A percentile compares a stretch with the other conserved stretches of the same genome.
Evolutionary conservation across 2,329 filamentous ascomycete genomes (phyloP).

Genomic region (Trichoderma pleuroti): DNA sequence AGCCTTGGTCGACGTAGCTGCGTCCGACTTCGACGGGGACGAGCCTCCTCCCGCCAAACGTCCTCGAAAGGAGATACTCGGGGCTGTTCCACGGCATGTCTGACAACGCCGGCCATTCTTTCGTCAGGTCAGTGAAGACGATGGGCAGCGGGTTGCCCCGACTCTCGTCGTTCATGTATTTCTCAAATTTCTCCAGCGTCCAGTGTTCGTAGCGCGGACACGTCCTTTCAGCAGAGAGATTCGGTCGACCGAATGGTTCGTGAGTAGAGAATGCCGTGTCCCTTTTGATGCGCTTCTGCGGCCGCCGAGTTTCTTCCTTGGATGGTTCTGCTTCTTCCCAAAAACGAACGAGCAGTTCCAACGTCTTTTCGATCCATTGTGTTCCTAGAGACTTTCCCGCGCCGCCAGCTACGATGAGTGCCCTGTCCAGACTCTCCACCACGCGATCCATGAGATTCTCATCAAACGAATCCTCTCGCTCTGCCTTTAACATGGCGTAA

Average conservation of each 20-base stretch:
- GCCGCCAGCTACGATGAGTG: slow-evolving; percentile 70
- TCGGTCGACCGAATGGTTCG: slow-evolving; percentile 32
- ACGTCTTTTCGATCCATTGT: slow-evolving; percentile 48
- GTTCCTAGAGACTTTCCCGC: slow-evolving; percentile 49
- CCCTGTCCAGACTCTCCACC: slow-evolving; percentile 68
- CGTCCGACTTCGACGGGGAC: slow-evolving; percentile 84
- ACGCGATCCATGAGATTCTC: slow-evolving; percentile 47
- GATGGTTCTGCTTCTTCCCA: slow-evolving; percentile 19
- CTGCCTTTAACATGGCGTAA: slow-evolving; percentile 29
- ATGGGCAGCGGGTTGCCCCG: slow-evolving; percentile 53
- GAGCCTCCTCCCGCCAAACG: slow-evolving; percentile 71
- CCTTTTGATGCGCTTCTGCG: slow-evolving; percentile 24
- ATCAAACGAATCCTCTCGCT: slow-evolving; percentile 1
- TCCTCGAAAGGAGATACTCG: slow-evolving; percentile 68
- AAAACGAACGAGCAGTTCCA: slow-evolving; percentile 41
- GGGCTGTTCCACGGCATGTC: slow-evolving; percentile 68
- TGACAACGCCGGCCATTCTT: slow-evolving; percentile 72
- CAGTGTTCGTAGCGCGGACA: slow-evolving; percentile 38
- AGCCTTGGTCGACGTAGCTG: slow-evolving; percentile 81
- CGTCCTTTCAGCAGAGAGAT: slow-evolving; percentile 23
- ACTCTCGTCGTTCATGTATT: slow-evolving; percentile 49
- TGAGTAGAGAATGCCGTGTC: slow-evolving; percentile 24
- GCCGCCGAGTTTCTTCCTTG: slow-evolving; percentile 19
- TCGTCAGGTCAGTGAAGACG: slow-evolving; percentile 62
- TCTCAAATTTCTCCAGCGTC: slow-evolving; percentile 58